Percentiles rank a stretch among this genome's conserved stretches.
These are phyloP conservation scores for Platanthera zijinensis DNA, from an alignment of 106 monocot species.

Conservation along the genomic window DNA sequence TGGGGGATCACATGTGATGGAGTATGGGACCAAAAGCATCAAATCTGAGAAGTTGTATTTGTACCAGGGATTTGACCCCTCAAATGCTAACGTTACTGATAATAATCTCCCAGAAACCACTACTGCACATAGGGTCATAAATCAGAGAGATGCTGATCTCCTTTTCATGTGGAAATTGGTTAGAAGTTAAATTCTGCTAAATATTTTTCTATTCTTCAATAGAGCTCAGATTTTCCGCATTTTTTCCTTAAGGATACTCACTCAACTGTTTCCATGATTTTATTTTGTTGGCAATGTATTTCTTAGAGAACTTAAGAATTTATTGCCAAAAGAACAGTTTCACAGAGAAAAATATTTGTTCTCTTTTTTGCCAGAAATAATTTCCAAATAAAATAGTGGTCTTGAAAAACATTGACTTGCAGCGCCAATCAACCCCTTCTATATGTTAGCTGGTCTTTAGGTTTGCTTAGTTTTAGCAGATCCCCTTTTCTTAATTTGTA, in stretches of 20 bases:
- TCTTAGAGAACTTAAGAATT: background rate
- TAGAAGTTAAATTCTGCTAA: background rate
- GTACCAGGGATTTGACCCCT: conserved; percentile 44
- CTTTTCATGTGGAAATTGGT: conserved; percentile 69
- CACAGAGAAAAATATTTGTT: background rate
- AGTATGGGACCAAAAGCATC: conserved; percentile 42
- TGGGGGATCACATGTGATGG: conserved; percentile 54
- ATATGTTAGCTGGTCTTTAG: background rate
- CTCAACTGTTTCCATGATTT: background rate
- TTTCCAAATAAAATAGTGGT: background rate
- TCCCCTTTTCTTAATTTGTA: background rate
- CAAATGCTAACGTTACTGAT: conserved; percentile 34
- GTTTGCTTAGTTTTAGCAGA: background rate
- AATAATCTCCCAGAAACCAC: conserved; percentile 11
- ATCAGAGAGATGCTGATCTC: conserved; percentile 74
- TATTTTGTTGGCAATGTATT: background rate
- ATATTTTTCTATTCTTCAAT: background rate
- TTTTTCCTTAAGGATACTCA: background rate
- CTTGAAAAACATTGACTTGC: background rate
- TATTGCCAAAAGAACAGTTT: background rate
- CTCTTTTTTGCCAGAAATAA: background rate
- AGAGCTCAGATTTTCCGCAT: background rate
- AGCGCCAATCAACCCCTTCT: background rate
- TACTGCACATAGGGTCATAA: conserved; percentile 13
- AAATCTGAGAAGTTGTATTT: conserved; percentile 40